Evolutionary conservation across 2,329 filamentous ascomycete species (phyloP).

Genomic region (Trichoderma koningiopsis): DNA sequence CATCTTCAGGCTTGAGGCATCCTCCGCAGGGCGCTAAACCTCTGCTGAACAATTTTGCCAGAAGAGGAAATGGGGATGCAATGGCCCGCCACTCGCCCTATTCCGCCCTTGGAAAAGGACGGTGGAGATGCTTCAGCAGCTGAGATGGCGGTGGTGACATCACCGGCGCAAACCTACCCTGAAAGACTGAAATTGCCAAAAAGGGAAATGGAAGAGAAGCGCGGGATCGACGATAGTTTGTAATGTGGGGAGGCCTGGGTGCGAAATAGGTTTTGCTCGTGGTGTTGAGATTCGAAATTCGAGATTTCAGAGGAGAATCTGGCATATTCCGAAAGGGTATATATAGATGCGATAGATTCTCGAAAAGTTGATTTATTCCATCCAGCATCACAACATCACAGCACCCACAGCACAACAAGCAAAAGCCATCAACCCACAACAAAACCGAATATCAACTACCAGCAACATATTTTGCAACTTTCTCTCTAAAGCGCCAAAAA

Average conservation of each 20-base stretch:
- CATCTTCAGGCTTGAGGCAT: neutral
- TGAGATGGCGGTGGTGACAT: constrained; percentile 5
- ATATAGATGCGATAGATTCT: neutral
- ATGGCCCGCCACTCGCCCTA: neutral
- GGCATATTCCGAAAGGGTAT: neutral
- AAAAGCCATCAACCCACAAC: neutral
- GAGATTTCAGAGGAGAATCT: neutral
- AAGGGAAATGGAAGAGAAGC: constrained; percentile 14
- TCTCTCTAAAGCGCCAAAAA: neutral
- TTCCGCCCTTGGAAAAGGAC: neutral
- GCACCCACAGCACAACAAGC: neutral
- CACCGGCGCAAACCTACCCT: constrained; percentile 1
- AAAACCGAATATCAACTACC: no score
- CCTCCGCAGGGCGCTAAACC: constrained; percentile 7
- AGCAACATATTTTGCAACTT: neutral
- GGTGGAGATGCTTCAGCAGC: neutral
- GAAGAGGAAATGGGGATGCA: neutral
- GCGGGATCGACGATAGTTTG: neutral
- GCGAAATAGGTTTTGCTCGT: neutral
- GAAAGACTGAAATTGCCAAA: constrained; percentile 13
- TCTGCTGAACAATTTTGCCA: neutral
- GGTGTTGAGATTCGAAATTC: neutral
- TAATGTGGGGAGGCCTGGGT: neutral
- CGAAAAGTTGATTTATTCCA: neutral
- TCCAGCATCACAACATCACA: neutral